Evolutionary conservation across 345 rosid species (phyloP), one percentile per base, ranked within the genome.

Genomic region (Eutrema heterophyllum): DNA sequence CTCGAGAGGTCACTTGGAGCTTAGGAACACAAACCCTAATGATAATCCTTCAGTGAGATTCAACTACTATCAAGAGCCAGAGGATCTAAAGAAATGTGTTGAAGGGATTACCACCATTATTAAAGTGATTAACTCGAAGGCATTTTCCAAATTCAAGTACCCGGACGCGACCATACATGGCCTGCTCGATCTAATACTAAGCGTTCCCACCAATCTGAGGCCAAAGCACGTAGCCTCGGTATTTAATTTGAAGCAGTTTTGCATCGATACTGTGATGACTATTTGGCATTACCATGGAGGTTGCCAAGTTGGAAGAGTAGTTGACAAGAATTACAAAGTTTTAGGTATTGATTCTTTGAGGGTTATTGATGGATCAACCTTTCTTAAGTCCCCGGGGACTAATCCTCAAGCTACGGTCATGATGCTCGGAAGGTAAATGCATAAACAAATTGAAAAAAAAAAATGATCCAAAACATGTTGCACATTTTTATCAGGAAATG

Each of bases 261-360:
- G 92, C 70, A 81, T 45, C 0, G 88, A 85, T 70, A 86, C 91
- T 6, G 96, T 85, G 24, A 80, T 75, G 84, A 89, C 93, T 1
- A 81, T 87, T 18, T 89, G 90, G 90, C 96, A 85, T 67, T 89
- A 86, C 60, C 93, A 86, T 58, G 93, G 91, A 29, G 96, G 93
- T 38, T 89, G 96, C 32, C 91, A 81, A 73, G 84, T 86, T 26
- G 85, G 86, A 11, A 79, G 59, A 45, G 96, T 87, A 24, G 86
- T 87, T 5, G 93, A 89, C 75, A 74, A 26, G 33, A 80, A 86
- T 61, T 87, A 83, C 66, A 83, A 60, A 59, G 96, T 87, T 3
- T 9, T 78, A 58, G 89, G 96, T 5, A 72, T 86, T 7, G 88
- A 85, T 65, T 71, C 70, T 1, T 55, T 86, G 4, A 73, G 93